Base-by-base conservation (phyloP, 768 basidiomycete species). In the Mycena indigotica region DNA sequence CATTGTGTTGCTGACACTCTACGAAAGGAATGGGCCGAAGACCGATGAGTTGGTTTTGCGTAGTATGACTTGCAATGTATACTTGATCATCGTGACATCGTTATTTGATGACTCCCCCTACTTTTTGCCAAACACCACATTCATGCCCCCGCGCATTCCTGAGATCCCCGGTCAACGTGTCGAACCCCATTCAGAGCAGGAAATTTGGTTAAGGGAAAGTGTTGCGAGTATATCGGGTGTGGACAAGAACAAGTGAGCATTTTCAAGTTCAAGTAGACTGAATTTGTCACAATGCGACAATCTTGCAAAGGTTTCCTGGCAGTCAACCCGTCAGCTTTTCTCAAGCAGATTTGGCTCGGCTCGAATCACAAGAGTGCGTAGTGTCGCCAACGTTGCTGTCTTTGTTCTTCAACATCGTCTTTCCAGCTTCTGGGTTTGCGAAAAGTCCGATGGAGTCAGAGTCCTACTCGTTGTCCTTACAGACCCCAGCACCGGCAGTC, bases 371-470 rank as follows among this genome's bases (percentile, higher is more conserved):
- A 77, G 93, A 98, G 95, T 95, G 71, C 60, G 84, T 77, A 5
- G 21, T 58, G 1, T 46, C 46, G 28, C n/a, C 40, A 3, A 17
- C 46, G 17, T 41, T 30, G 21, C 30, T 16, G 32, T 2, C 28
- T 5, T 57, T 48, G 28, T 12, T 50, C 24, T 44, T 16, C 44
- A 17, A 56, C 51, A 38, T 60, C 53, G 49, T 48, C 46, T 28
- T 25, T 46, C 32, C 69, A 98, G 95, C 69, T 99, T 91, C 73
- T 99, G 96, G 96, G 97, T 99, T 40, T 97, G 95, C 75, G 97
- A 99, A 77, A 98, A 98, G 77, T 96, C 93, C 13, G 97, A 98
- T 69, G 97, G 97, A 13, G 70, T 99, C 51, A 86, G 97, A 30
- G 91, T 98, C 38, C 78, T 99, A 26, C 83, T 98, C 51, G 75